phyloP scores from a whole-genome alignment of 331 rosid genomes.

The Quercus lobata region DNA sequence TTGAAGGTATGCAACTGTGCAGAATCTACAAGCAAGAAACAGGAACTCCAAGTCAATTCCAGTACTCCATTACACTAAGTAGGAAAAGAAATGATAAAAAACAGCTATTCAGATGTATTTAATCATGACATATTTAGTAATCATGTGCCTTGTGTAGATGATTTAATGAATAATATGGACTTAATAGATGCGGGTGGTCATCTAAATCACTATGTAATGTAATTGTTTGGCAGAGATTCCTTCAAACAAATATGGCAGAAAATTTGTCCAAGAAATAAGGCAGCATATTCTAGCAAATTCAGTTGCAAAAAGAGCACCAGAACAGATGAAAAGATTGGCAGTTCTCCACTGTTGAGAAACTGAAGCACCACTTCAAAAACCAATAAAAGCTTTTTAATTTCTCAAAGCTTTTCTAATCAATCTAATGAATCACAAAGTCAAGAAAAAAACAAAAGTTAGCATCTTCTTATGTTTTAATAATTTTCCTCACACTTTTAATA shows the following conservation, averaged over 20 bases:
- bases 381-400: background rate
- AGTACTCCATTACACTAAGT: background rate
- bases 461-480: background rate
- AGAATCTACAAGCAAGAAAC: conserved; percentile 44
- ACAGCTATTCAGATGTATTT: background rate
- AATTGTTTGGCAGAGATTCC: no score
- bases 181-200: no score
- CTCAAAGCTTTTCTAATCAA: background rate
- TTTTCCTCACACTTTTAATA: background rate
- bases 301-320: background rate
- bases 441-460: background rate
- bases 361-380: background rate
- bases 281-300: background rate
- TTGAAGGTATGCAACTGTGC: conserved; percentile 76
- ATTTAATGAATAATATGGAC: no score
- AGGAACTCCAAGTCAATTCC: conserved; percentile 11
- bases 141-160: no score
- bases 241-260: no score
- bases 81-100: background rate
- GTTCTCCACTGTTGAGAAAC: background rate
- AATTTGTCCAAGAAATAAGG: no score
- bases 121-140: background rate
- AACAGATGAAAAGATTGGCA: background rate
- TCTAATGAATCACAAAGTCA: background rate
- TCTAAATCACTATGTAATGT: no score